These are phyloP conservation scores for Candida alai DNA, from an alignment of 805 yeast species.

Conservation along the genomic window DNA sequence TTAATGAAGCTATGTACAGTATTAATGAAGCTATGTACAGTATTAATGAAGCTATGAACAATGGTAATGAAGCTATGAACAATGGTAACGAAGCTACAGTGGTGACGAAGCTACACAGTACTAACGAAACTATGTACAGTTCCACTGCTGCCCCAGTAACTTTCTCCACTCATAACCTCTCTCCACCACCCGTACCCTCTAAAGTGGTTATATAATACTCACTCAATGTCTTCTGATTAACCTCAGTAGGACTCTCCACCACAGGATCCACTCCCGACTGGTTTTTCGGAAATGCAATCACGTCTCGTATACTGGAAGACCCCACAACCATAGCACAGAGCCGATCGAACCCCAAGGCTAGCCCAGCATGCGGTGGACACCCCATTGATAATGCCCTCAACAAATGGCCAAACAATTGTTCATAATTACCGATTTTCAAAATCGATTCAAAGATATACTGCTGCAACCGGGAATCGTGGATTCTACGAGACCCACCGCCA, in stretches of 20 bases:
- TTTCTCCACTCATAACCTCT: too few species aligned
- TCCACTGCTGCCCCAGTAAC: too few species aligned
- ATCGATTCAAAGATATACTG: conserved; percentile 63
- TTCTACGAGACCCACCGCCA: conserved; percentile 96
- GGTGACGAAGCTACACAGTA: too few species aligned
- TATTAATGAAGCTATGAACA: too few species aligned
- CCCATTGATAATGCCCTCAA: conserved; percentile 80
- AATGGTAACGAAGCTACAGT: too few species aligned
- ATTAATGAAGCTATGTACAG: too few species aligned
- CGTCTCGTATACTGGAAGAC: conserved; percentile 77
- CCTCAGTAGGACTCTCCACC: conserved; percentile 78
- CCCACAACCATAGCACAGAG: conserved; percentile 88
- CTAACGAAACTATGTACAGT: too few species aligned
- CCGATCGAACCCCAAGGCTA: conserved; percentile 93
- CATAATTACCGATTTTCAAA: conserved; percentile 55
- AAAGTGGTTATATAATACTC: conserved; percentile 42
- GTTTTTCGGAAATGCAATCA: conserved; percentile 93
- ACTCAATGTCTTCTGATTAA: conserved; percentile 45
- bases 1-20: too few species aligned
- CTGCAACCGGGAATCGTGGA: conserved; percentile 83
- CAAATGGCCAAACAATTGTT: conserved; percentile 77
- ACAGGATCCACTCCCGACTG: conserved; percentile 84
- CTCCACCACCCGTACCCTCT: background rate
- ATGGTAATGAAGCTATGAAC: too few species aligned
- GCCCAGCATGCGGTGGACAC: conserved; percentile 98